Percentiles rank a stretch among this genome's conserved stretches.
phyloP scores from a whole-genome alignment of 1,284 basidiomycete genomes.

The Fereydounia khargensis region DNA sequence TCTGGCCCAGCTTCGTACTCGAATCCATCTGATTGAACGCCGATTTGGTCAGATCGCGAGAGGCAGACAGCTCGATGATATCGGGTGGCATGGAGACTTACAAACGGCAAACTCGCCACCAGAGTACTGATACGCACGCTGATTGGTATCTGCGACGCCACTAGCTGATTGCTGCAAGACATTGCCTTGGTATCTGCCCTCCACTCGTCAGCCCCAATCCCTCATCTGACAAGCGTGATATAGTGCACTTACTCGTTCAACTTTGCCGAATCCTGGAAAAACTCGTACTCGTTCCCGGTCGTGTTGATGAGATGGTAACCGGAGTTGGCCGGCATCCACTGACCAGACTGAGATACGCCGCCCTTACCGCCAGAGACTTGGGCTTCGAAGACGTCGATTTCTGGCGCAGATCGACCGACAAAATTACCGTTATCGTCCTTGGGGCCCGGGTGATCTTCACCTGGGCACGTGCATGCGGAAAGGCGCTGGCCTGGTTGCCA shows the following conservation, averaged over 20 bases:
- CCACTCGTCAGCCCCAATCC: too few species aligned
- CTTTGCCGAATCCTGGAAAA: constrained; percentile 27
- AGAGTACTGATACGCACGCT: constrained; percentile 39
- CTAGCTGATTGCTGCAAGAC: constrained; percentile 52
- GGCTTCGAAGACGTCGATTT: constrained; percentile 70
- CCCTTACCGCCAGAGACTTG: constrained; percentile 56
- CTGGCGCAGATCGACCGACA: constrained; percentile 68
- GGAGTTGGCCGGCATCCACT: constrained; percentile 69
- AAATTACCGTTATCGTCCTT: constrained; percentile 67
- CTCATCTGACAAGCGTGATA: too few species aligned
- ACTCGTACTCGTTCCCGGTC: constrained; percentile 40
- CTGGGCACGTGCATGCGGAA: constrained; percentile 67
- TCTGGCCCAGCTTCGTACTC: constrained; percentile 63
- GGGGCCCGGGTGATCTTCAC: constrained; percentile 80
- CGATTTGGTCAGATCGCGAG: too few species aligned
- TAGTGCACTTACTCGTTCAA: constrained; percentile 45
- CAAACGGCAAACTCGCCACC: too few species aligned
- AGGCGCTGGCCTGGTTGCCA: constrained; percentile 76
- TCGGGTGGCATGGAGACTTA: too few species aligned
- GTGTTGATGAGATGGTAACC: constrained; percentile 46
- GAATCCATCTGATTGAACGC: too few species aligned
- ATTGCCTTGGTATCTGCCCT: constrained; percentile 46
- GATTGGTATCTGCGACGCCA: constrained; percentile 39
- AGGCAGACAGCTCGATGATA: too few species aligned
- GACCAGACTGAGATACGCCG: constrained; percentile 75